These are phyloP conservation scores for Penicillium hesseltinei DNA, from an alignment of 2,329 filamentous ascomycete species.

Conservation along the genomic window DNA sequence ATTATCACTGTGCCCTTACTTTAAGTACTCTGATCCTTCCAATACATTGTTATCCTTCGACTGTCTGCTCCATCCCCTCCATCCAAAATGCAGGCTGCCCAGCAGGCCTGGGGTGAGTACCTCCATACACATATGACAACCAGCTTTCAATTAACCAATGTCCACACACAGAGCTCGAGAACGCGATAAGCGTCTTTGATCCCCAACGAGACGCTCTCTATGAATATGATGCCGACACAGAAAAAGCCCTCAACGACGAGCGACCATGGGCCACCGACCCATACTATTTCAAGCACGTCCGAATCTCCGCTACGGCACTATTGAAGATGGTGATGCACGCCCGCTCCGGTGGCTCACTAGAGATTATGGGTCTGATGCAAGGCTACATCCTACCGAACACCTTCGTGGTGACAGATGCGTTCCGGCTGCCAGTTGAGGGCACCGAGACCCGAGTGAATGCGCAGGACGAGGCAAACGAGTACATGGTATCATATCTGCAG, in stretches of 20 bases:
- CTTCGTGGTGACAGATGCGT: slow-evolving; percentile 90
- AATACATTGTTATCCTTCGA: background rate
- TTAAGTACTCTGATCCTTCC: slow-evolving; percentile 3
- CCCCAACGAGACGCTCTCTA: slow-evolving; percentile 88
- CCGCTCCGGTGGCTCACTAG: slow-evolving; percentile 84
- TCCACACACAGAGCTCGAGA: slow-evolving; percentile 71
- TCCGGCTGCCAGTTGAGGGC: slow-evolving; percentile 90
- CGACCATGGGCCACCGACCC: slow-evolving; percentile 77
- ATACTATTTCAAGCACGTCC: slow-evolving; percentile 87
- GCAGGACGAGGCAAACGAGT: slow-evolving; percentile 93
- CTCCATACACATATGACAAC: slow-evolving; percentile 1
- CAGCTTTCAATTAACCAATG: slow-evolving; percentile 10
- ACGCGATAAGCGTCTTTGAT: slow-evolving; percentile 79
- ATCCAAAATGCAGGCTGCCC: slow-evolving; percentile 53
- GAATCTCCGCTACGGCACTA: slow-evolving; percentile 88
- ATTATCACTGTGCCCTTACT: slow-evolving; percentile 4
- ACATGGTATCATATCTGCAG: slow-evolving; percentile 83
- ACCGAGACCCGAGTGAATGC: slow-evolving; percentile 99
- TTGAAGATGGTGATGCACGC: slow-evolving; percentile 99
- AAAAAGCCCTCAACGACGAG: slow-evolving; percentile 63
- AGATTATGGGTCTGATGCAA: slow-evolving; percentile 98
- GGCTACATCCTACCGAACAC: slow-evolving; percentile 81
- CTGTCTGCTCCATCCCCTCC: background rate
- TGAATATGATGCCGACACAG: slow-evolving; percentile 68
- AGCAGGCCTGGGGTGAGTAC: slow-evolving; percentile 59